A percentile compares a stretch with the other conserved stretches of the same genome.
These are phyloP conservation scores for Trifolium subterraneum DNA, from an alignment of 306 rosid species.

Conservation along the genomic window DNA sequence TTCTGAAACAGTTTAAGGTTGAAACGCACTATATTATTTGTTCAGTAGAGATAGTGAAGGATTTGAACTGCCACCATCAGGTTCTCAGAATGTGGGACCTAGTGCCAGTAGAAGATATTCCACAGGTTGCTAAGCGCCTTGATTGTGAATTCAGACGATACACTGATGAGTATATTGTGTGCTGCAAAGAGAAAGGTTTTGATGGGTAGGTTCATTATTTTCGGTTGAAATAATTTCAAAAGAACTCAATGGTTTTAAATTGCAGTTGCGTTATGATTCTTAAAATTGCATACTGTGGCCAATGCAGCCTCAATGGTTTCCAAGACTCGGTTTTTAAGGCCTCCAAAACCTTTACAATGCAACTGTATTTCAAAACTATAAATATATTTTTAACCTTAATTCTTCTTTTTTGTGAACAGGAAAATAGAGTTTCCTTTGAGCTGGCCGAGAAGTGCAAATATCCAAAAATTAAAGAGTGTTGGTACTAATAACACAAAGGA, in stretches of 20 bases:
- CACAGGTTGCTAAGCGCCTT: constrained; percentile 48
- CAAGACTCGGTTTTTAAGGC: too few species aligned
- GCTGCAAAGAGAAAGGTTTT: constrained; percentile 52
- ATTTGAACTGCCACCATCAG: constrained; percentile 47
- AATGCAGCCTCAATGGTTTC: too few species aligned
- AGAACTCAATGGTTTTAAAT: not conserved
- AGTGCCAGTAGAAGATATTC: constrained; percentile 53
- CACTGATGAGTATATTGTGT: constrained; percentile 52
- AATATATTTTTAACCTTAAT: not conserved
- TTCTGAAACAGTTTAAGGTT: constrained; percentile 60
- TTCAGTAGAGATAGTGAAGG: constrained; percentile 57
- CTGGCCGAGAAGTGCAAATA: constrained; percentile 50
- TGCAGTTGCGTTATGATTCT: not conserved
- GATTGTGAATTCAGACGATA: constrained; percentile 51
- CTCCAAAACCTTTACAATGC: too few species aligned
- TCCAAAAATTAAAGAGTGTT: constrained; percentile 43
- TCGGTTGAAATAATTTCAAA: not conserved
- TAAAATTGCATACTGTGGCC: too few species aligned
- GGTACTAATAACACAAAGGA: constrained; percentile 6
- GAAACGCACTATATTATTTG: constrained; percentile 52
- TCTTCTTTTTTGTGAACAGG: constrained; percentile 33
- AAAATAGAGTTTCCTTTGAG: constrained; percentile 53
- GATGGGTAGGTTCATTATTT: constrained; percentile 48
- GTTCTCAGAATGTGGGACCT: constrained; percentile 72
- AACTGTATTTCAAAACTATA: too few species aligned